Evolutionary conservation across 768 basidiomycete genomes (phyloP), one percentile per base, ranked within the genome.

Genomic region (Termitomyces eurrhizus): DNA sequence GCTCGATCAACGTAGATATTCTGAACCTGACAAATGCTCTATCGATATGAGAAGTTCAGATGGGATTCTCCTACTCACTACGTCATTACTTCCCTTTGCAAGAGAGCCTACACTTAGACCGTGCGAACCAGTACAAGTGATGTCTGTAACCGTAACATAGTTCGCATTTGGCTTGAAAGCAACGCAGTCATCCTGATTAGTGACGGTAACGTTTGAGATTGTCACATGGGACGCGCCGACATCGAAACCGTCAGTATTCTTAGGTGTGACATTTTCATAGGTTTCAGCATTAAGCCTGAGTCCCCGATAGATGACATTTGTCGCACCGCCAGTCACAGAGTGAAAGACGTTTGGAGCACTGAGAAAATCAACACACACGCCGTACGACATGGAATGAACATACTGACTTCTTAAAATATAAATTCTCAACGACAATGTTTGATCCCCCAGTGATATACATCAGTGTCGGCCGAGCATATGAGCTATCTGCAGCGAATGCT

Each of bases 181-280:
- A n/a, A 73, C 68, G 46, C 72, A 73, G 57, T 73, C 71, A 50
- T 73, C 72, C 66, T 70, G 58, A 41, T 73, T 73, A 2, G 57
- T 56, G 36, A 73, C 68, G 3, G 65, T 67, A 16, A 68, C 69
- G 53, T 71, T 66, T 11, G 60, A 61, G 33, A 74, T 64, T 11
- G 71, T 72, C n/a, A 73, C 70, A 52, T 63, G 65, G 3, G 69
- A 68, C 2, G 67, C 37, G 11, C 72, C 69, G 37, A 73, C 61
- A 54, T 73, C 71, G 39, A 73, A 72, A 2, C 72, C 71, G 41
- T 73, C 72, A 1, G 71, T 73, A 54, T 73, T 73, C 52, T 72
- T 73, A 13, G 71, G 67, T 2, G 61, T 69, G 9, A 62, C 70
- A 29, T 62, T 65, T 9, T 63, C 52, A 1, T 70, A 68, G 1